Evolutionary conservation across 192 early-diverging fungal genomes (phyloP).

Genomic region (Lobosporangium transversale): DNA sequence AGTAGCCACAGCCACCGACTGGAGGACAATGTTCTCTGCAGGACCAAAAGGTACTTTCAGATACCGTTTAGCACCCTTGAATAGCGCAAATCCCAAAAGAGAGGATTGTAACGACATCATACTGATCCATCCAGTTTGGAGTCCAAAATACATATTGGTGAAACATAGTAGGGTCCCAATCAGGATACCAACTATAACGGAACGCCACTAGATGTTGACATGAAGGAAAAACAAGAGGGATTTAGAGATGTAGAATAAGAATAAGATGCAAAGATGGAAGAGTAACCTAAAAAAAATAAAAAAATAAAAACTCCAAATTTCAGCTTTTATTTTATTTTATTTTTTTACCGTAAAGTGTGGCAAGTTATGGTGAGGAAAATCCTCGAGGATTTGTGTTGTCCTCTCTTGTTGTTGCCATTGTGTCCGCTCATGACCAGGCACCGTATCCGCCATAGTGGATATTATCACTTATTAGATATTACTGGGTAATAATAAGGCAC

Average conservation of each 20-base stretch:
- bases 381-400: constrained; percentile 16
- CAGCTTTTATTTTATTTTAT: too few species aligned
- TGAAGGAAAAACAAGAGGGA: too few species aligned
- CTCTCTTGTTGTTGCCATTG: not conserved
- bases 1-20: constrained; percentile 85
- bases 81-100: constrained; percentile 79
- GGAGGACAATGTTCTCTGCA: constrained; percentile 86
- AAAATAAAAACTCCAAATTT: not conserved
- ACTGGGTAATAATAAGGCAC: too few species aligned
- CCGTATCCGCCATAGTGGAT: too few species aligned
- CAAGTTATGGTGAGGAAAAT: constrained; percentile 22
- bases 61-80: constrained; percentile 65
- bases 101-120: constrained; percentile 84
- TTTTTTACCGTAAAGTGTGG: constrained; percentile 47
- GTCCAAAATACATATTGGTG: constrained; percentile 91
- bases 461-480: too few species aligned
- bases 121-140: constrained; percentile 84
- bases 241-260: not conserved
- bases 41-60: constrained; percentile 71
- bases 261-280: constrained; percentile 2
- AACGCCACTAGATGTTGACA: constrained; percentile 60
- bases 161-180: constrained; percentile 79
- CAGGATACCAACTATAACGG: constrained; percentile 70
- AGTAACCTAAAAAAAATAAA: not conserved
- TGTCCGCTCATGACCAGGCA: not conserved